Evolutionary conservation across 768 basidiomycete species (phyloP).

Genomic region (Tephrocybe sp.): DNA sequence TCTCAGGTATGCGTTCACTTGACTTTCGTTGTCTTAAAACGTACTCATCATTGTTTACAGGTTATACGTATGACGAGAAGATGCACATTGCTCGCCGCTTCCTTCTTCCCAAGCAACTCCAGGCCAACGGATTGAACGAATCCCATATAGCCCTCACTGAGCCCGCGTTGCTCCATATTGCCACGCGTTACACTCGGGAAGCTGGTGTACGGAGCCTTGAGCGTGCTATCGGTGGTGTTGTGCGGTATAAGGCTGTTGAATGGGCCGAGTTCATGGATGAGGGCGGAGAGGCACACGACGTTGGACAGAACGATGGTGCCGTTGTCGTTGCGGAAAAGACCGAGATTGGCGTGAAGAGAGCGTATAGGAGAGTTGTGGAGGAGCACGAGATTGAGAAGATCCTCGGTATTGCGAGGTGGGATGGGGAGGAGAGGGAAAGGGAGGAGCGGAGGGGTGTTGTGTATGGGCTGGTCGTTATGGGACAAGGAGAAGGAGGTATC

Average conservation of each 20-base stretch:
- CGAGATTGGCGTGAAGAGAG: slow-evolving; percentile 20
- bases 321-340: slow-evolving; percentile 17
- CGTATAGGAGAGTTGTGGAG: slow-evolving; percentile 63
- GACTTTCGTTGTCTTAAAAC: background rate
- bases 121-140: slow-evolving; percentile 69
- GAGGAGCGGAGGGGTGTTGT: slow-evolving; percentile 75
- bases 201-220: slow-evolving; percentile 93
- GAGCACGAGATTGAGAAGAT: slow-evolving; percentile 79
- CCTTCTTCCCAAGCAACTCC: slow-evolving; percentile 86
- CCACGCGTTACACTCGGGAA: slow-evolving; percentile 83
- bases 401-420: slow-evolving; percentile 78
- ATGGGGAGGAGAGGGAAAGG: slow-evolving; percentile 77
- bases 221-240: slow-evolving; percentile 83
- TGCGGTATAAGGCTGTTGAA: slow-evolving; percentile 90
- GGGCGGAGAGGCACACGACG: slow-evolving; percentile 22
- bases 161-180: slow-evolving; percentile 67
- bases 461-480: slow-evolving; percentile 86
- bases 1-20: slow-evolving; percentile 52
- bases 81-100: slow-evolving; percentile 85
- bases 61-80: slow-evolving; percentile 91
- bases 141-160: slow-evolving; percentile 67
- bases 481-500: slow-evolving; percentile 83
- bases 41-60: slow-evolving; percentile 25
- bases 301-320: slow-evolving; percentile 18
- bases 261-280: slow-evolving; percentile 71